These are phyloP conservation scores for Boletus pseudopeckii DNA, from an alignment of 768 basidiomycete species.

Conservation along the genomic window DNA sequence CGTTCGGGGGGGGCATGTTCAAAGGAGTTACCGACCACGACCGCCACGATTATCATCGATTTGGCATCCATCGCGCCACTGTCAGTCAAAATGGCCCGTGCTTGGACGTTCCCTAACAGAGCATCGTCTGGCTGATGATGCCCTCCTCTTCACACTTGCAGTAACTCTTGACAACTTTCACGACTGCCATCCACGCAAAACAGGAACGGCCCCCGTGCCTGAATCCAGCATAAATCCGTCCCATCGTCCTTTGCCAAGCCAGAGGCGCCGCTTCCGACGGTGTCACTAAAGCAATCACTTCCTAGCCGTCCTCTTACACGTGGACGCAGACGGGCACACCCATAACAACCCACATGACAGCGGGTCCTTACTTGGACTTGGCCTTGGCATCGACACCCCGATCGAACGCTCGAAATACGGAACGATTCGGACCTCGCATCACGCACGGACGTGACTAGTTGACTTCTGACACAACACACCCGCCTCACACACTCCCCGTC, in stretches of 20 bases:
- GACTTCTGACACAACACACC: not conserved
- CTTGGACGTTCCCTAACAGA: not conserved
- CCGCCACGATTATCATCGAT: not conserved
- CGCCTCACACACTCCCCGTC: not conserved
- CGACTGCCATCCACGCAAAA: not conserved
- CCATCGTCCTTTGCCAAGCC: not conserved
- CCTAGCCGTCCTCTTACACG: not conserved
- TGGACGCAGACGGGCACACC: not conserved
- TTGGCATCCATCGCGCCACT: not conserved
- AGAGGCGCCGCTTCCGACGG: not conserved
- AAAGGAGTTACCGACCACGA: not conserved
- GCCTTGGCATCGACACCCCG: conserved; percentile 2
- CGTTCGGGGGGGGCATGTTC: not conserved
- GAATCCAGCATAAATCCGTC: not conserved
- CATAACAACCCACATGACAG: conserved; percentile 15
- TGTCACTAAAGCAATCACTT: not conserved
- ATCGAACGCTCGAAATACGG: conserved; percentile 3
- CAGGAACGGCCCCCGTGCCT: conserved; percentile 9
- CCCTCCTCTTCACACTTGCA: too few relatives aligned
- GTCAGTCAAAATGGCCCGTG: not conserved
- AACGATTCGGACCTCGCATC: conserved; percentile 9
- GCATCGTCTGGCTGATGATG: not conserved
- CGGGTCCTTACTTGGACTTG: not conserved
- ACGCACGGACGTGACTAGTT: not conserved
- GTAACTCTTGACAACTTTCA: not conserved